Evolutionary conservation across 164 flowering plant genomes (phyloP), one percentile per base, ranked within the genome.

Genomic region (Stephania yunnanensis): DNA sequence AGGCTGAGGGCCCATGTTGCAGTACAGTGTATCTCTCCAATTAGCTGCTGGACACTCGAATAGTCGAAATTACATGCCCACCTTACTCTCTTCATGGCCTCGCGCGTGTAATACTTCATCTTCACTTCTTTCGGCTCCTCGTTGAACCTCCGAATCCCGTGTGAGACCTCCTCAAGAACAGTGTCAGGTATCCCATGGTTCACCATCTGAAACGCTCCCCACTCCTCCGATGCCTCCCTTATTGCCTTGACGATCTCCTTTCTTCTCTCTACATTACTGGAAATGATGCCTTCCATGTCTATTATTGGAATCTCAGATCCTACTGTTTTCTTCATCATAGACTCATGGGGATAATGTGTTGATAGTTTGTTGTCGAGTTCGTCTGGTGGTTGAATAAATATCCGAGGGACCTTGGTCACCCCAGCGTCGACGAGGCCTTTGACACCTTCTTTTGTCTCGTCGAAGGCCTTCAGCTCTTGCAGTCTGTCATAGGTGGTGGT

Each of bases 141-240:
- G 25, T 36, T 20, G 68, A 73, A 73, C n/a, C 42, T 19, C 9
- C 12, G 13, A 13, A 50, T 73, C n/a, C 53, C 75, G 1, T 5
- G 19, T 58, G 45, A 15, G 13, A 73, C 53, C 17, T 72, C 42
- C 68, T 72, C 67, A 36, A 71, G 42, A 10, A 71, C 64, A 11
- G 10, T 58, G 17, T 22, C 45, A 50, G 72, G 72, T 29, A 70
- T 30, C 10, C 72, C 72, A 20, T 45, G 72, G 50, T 70, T 71
- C 19, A 30, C 53, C 15, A 71, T 19, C 45, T 71, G 74, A 55
- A 71, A 71, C n/a, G 30, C 52, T 6, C 65, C 74, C 74, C 74
- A 71, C 44, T 71, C 55, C 65, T 71, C 74, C 5, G 74, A 58
- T 10, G 74, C 74, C 29, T 71, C 45, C 6, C 72, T 15, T 20